phyloP scores from a whole-genome alignment of 192 early-diverging fungal genomes.

The Coemansia sp. region DNA sequence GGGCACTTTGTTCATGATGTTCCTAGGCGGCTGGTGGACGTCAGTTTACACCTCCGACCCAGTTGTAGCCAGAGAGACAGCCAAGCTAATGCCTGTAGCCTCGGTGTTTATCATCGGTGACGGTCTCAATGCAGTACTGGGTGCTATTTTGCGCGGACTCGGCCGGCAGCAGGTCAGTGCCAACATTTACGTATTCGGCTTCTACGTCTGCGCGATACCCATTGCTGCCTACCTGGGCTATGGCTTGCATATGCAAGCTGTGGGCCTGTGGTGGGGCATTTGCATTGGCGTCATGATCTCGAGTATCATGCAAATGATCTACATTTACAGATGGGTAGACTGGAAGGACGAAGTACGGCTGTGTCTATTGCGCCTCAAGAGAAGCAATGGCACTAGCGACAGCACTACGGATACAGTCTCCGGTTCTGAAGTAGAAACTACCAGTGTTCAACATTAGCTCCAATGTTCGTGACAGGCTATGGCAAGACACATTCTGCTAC shows the following conservation, averaged over 20 bases:
- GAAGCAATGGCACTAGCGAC: neutral
- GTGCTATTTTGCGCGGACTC: constrained; percentile 59
- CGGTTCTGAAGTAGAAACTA: neutral
- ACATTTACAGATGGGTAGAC: constrained; percentile 24
- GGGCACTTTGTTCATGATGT: neutral
- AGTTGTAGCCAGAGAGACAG: constrained; percentile 67
- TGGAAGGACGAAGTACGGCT: constrained; percentile 43
- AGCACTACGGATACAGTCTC: neutral
- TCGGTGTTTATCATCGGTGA: constrained; percentile 68
- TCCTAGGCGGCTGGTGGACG: constrained; percentile 49
- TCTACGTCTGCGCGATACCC: constrained; percentile 60
- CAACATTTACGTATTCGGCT: constrained; percentile 55
- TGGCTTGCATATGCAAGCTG: constrained; percentile 33
- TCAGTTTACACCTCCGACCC: constrained; percentile 69
- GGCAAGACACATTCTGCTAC: neutral
- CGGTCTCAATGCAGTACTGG: constrained; percentile 62
- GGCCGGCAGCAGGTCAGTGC: constrained; percentile 62
- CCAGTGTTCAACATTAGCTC: constrained; percentile 3
- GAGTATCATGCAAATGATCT: constrained; percentile 36
- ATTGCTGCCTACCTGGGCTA: constrained; percentile 60
- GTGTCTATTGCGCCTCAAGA: constrained; percentile 27
- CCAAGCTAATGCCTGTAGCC: constrained; percentile 69
- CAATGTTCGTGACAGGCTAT: neutral
- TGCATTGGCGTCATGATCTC: constrained; percentile 36
- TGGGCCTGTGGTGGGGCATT: constrained; percentile 56